Base-by-base conservation (phyloP, 352 stramenopile genomes). In the Peronospora destructor region DNA sequence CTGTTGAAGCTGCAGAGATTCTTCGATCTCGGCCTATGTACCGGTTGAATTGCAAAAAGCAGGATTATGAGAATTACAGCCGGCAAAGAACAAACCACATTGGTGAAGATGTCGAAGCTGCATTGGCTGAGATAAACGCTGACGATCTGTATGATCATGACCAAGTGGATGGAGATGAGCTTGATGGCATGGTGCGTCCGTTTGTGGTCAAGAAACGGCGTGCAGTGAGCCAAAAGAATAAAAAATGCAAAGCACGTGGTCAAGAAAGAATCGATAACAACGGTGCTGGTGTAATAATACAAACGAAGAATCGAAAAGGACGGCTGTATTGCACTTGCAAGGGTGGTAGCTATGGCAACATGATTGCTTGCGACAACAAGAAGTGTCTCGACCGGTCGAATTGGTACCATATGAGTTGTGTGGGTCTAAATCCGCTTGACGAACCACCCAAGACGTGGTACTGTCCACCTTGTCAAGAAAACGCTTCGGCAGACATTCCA, bases 301-400 rank as follows among this genome's bases (percentile, higher is more conserved):
- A 56, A 23, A 74, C 64, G 43, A 84, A 84, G 45, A 82, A 86
- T 34, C 74, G 80, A 43, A 88, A 85, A 58, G 64, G 65, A 54
- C 68, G 73, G 10, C 41, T 84, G 14, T 91, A 88, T 53, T 91
- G 80, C 53, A 70, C 84, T 32, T 91, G 80, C 69, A 82, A 85
- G 40, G 75, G 75, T 52, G 49, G 58, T 16, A 88, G 75, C 55
- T 85, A 82, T 42, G 76, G 77, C 28, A 77, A 86, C 51, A 91
- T 91, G 80, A 91, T 91, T 43, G 80, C 80, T 19, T 91, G 80
- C 45, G 76, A 91, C 46, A 87, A 86, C 66, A 86, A 84, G 29
- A 85, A 67, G 33, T 91, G 80, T 39, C 55, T 70, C 6, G 80
- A 91, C 45, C 77, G 76, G 8, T 87, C 75, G 23, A 91, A 91